Percentiles rank a stretch among this genome's conserved stretches.
These are phyloP conservation scores for Alternaria sp. DNA, from an alignment of 2,329 filamentous ascomycete species.

Conservation along the genomic window DNA sequence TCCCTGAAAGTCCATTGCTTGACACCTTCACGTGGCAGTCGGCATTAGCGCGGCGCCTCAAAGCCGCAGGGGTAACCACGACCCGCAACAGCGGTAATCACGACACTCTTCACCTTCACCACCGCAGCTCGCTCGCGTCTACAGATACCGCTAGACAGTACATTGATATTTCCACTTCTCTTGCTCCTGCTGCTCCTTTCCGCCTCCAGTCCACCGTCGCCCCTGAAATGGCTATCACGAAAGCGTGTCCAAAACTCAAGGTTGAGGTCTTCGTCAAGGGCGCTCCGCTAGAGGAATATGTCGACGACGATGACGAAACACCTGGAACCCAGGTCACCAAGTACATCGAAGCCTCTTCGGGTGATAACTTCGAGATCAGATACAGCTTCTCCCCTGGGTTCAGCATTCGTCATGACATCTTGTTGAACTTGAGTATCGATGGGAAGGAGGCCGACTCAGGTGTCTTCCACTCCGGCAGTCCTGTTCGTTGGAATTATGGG, in stretches of 20 bases:
- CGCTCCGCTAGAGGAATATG: slow-evolving; percentile 35
- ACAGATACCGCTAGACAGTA: too few species aligned
- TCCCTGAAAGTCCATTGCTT: neutral
- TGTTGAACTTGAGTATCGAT: neutral
- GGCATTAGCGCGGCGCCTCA: neutral
- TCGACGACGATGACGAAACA: slow-evolving; percentile 32
- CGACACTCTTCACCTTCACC: neutral
- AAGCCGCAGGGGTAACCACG: neutral
- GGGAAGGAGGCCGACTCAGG: neutral
- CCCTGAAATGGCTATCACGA: slow-evolving; percentile 32
- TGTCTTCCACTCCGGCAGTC: neutral
- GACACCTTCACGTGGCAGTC: neutral
- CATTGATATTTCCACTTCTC: neutral
- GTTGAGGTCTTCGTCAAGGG: slow-evolving; percentile 33
- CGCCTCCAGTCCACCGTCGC: neutral
- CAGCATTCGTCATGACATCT: neutral
- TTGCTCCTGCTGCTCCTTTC: neutral
- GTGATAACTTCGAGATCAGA: slow-evolving; percentile 15
- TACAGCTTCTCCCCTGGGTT: neutral
- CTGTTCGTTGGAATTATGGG: rapidly evolving
- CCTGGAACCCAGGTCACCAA: slow-evolving; percentile 27
- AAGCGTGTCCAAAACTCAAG: slow-evolving; percentile 22
- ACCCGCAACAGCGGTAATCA: neutral
- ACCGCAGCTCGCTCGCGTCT: neutral
- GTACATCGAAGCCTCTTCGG: slow-evolving; percentile 45